Percentiles rank a stretch among this genome's conserved stretches.
Conservation (phyloP, 2,329 filamentous ascomycete genomes). For the Passalora sequoiae region DNA sequence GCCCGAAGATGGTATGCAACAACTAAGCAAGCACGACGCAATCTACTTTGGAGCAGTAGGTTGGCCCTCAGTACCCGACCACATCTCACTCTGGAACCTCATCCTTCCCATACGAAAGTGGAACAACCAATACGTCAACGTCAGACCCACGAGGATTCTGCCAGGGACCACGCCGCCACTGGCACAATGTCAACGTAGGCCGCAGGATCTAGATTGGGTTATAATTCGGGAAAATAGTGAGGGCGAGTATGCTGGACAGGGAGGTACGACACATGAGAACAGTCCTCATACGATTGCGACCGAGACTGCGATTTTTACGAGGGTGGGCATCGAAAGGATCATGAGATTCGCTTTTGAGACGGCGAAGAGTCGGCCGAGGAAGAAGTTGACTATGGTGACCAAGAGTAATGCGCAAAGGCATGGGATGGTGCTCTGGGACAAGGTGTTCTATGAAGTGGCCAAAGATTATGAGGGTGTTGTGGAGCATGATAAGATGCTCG, state of each 20-base stretch:
- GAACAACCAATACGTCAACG: constrained; percentile 64
- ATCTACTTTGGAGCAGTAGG: constrained; percentile 58
- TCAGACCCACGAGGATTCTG: constrained; percentile 50
- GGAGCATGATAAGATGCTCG: constrained; percentile 46
- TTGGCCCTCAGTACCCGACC: constrained; percentile 60
- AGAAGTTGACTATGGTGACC: constrained; percentile 48
- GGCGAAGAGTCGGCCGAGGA: constrained; percentile 39
- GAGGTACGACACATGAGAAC: constrained; percentile 39
- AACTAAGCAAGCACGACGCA: constrained; percentile 49
- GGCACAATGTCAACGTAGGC: constrained; percentile 31
- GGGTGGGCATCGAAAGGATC: constrained; percentile 44
- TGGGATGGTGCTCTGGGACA: constrained; percentile 48
- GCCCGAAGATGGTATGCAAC: constrained; percentile 47
- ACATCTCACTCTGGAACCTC: constrained; percentile 61
- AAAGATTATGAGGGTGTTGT: constrained; percentile 43
- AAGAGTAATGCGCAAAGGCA: constrained; percentile 48
- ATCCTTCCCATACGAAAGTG: constrained; percentile 63
- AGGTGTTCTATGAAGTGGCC: constrained; percentile 43
- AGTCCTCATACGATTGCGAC: constrained; percentile 40
- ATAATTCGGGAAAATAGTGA: constrained; percentile 47
- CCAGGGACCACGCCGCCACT: constrained; percentile 40
- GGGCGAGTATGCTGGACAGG: constrained; percentile 47
- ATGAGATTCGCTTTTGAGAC: constrained; percentile 47
- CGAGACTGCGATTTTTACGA: constrained; percentile 45
- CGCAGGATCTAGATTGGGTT: constrained; percentile 43